A percentile compares a stretch with the other conserved stretches of the same genome.
These are phyloP conservation scores for Rhodotorula sp. DNA, from an alignment of 1,284 basidiomycete species.

Conservation along the genomic window DNA sequence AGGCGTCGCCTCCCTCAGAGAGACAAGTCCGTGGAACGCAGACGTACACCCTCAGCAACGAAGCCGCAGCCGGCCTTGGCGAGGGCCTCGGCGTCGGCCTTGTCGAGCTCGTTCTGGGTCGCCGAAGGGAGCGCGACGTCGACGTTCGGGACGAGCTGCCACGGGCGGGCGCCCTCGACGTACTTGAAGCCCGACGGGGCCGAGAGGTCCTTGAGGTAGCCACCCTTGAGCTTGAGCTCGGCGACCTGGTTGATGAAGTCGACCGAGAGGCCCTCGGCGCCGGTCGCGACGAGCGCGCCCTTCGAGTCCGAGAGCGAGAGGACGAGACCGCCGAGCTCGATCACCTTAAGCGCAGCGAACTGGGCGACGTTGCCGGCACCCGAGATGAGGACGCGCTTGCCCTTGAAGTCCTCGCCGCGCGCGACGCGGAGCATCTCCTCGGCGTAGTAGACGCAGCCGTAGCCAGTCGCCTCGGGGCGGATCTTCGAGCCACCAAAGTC, in stretches of 20 bases:
- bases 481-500: conserved; percentile 73
- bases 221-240: conserved; percentile 66
- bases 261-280: conserved; percentile 61
- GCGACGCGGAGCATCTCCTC: conserved; percentile 38
- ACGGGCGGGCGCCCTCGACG: conserved; percentile 69
- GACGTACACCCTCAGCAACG: conserved; percentile 75
- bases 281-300: conserved; percentile 65
- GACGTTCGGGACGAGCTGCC: conserved; percentile 67
- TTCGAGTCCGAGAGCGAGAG: conserved; percentile 77
- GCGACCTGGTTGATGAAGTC: conserved; percentile 63
- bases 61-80: conserved; percentile 69
- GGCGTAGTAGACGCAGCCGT: conserved; percentile 55
- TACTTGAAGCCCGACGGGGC: conserved; percentile 61
- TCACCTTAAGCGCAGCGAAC: conserved; percentile 75
- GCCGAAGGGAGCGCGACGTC: conserved; percentile 76
- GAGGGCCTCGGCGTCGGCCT: conserved; percentile 69
- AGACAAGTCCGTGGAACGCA: neutral
- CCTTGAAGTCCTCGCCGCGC: conserved; percentile 52
- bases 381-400: conserved; percentile 68
- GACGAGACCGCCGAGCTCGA: conserved; percentile 74
- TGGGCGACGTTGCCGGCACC: conserved; percentile 52
- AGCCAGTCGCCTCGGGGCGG: conserved; percentile 63
- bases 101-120: conserved; percentile 75
- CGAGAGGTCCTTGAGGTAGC: conserved; percentile 60
- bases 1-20: too few species aligned